phyloP scores from a whole-genome alignment of 805 yeast species.

The Torulaspora delbrueckii region DNA sequence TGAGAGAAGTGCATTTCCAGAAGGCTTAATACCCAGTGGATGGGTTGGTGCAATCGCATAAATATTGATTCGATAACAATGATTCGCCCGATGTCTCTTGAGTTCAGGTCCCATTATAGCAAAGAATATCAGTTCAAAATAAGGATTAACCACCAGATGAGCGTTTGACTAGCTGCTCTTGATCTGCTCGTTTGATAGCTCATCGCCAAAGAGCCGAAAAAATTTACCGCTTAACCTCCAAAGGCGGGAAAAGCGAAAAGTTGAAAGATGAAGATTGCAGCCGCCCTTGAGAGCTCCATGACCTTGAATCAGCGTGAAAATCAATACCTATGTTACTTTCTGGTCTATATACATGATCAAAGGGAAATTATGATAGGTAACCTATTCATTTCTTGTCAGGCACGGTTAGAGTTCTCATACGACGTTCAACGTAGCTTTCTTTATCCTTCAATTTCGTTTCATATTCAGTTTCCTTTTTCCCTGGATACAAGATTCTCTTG shows the following conservation, averaged over 20 bases:
- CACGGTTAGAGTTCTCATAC: constrained; percentile 53
- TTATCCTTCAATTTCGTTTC: constrained; percentile 45
- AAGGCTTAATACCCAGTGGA: constrained; percentile 70
- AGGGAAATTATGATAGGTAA: background rate
- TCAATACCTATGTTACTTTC: background rate
- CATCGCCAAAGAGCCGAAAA: background rate
- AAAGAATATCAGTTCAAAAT: background rate
- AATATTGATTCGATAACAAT: constrained; percentile 11
- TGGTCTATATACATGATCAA: constrained; percentile 8
- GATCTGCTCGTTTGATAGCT: background rate
- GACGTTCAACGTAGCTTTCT: constrained; percentile 51
- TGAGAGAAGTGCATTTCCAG: constrained; percentile 56
- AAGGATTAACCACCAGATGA: too few relatives aligned
- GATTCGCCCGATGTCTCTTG: constrained; percentile 4
- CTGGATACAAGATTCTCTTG: constrained; percentile 66
- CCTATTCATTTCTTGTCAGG: constrained; percentile 29
- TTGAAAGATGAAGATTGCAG: background rate
- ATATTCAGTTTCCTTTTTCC: constrained; percentile 50
- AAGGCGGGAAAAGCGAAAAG: background rate
- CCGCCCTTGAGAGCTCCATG: background rate
- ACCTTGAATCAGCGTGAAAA: background rate
- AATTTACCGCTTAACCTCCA: background rate
- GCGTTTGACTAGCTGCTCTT: too few relatives aligned
- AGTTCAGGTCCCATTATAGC: background rate
- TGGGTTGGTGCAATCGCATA: constrained; percentile 43